A percentile compares a stretch with the other conserved stretches of the same genome.
Evolutionary conservation across 2,329 filamentous ascomycete species (phyloP).

Genomic region (Botryotinia globosa): DNA sequence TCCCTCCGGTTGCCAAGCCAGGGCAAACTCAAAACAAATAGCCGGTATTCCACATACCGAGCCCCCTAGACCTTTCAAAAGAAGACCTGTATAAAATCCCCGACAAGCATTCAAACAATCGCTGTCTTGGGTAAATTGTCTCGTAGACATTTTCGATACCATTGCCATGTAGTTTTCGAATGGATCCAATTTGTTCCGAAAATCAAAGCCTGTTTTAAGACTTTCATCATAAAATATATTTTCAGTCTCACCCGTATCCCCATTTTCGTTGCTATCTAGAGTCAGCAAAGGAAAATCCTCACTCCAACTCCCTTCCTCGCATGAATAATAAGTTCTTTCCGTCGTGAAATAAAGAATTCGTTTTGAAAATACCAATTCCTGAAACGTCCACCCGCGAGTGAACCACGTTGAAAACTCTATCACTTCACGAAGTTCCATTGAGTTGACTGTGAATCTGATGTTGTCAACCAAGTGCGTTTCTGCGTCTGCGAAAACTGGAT

Average conservation of each 20-base stretch:
- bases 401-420: slow-evolving; percentile 6
- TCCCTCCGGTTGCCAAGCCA: background rate
- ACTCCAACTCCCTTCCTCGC: slow-evolving; percentile 17
- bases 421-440: background rate
- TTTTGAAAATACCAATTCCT: slow-evolving; percentile 30
- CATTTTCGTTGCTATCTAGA: background rate
- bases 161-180: background rate
- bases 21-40: background rate
- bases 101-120: background rate
- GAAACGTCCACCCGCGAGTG: slow-evolving; percentile 30
- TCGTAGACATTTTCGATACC: slow-evolving; percentile 5
- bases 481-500: background rate
- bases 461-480: background rate
- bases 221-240: background rate
- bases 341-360: slow-evolving; percentile 28
- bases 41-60: background rate
- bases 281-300: background rate
- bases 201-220: background rate
- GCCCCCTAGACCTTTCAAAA: background rate
- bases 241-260: background rate
- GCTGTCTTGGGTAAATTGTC: background rate
- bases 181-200: background rate
- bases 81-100: background rate
- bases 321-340: slow-evolving; percentile 31
- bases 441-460: background rate